Evolutionary conservation across 2,329 filamentous ascomycete species (phyloP), one percentile per base, ranked within the genome.

Genomic region (Aspergillus pseudoglaucus): DNA sequence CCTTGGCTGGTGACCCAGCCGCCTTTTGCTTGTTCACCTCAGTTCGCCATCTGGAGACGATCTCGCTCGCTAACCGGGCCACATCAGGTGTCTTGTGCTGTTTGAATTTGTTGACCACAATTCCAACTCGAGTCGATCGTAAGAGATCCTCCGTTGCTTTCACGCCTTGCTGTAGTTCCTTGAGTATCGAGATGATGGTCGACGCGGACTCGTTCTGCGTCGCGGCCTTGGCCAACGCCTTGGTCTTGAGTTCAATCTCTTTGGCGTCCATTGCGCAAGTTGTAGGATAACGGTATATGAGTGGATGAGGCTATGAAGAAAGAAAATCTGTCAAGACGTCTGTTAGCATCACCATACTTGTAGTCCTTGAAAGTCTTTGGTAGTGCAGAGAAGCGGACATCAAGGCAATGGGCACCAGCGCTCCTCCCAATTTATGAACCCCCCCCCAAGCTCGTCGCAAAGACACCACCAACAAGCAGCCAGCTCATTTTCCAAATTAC

Each of bases 141-240:
- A 98, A 76, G 59, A 95, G 80, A 58, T 96, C 89, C 71, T 98
- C 93, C 2, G 88, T 93, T 8, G 90, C 87, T 42, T 81, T 80
- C 32, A 91, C 84, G 53, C 88, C 87, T 61, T 84, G 84, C 72
- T 91, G 88, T 35, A 97, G 77, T 44, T 84, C 81, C 60, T 85
- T 83, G 46, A 98, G 75, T 52, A 97, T 77, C 45, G 79, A 76
- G 47, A 94, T 75, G 44, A 95, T 79, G 51, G 81, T 85, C 37
- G 83, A 71, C 22, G 87, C 64, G 4, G 90, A 82, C 61, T 95
- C 88, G 62, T 87, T 87, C 48, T 83, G 82, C 42, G 77, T 75
- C 39, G 88, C 77, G 20, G 88, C 88, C 73, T 95, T 95, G 59
- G 80, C 81, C 62, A 97, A 79, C 63, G 85, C 82, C 72, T 88